These are phyloP conservation scores for Decorospora gaudefroyi DNA, from an alignment of 2,329 filamentous ascomycete species.

Conservation along the genomic window DNA sequence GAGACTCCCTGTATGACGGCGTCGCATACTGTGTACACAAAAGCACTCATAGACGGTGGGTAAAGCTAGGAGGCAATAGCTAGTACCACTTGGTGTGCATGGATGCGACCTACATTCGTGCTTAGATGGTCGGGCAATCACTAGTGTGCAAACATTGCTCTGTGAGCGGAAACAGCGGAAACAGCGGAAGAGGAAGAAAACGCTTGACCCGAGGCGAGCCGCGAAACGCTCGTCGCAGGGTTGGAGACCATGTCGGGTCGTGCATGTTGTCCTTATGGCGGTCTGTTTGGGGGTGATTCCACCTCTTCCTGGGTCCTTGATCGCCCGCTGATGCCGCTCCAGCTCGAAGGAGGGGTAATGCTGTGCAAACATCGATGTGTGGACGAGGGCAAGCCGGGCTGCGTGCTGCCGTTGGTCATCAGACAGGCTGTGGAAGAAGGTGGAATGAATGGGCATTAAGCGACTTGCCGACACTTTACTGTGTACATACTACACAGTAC, in stretches of 20 bases:
- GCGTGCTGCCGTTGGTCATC: constrained; percentile 25
- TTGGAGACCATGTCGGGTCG: constrained; percentile 19
- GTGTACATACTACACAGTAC: too few relatives aligned
- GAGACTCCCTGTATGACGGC: constrained; percentile 10
- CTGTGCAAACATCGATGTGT: constrained; percentile 14
- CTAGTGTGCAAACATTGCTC: constrained; percentile 13
- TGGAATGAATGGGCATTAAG: constrained; percentile 23
- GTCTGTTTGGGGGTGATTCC: constrained; percentile 21
- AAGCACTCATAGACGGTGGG: constrained; percentile 5
- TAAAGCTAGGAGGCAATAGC: constrained; percentile 8
- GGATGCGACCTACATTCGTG: constrained; percentile 14
- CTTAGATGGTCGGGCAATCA: constrained; percentile 19
- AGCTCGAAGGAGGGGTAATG: constrained; percentile 22
- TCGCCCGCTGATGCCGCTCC: constrained; percentile 13
- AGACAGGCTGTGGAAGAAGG: constrained; percentile 16
- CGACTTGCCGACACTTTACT: constrained; percentile 18
- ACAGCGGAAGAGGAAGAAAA: constrained; percentile 16
- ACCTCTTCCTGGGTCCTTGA: constrained; percentile 21
- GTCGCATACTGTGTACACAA: constrained; percentile 6
- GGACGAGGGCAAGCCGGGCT: constrained; percentile 10
- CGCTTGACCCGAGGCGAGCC: too few relatives aligned
- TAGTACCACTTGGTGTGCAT: constrained; percentile 16
- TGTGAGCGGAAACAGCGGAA: constrained; percentile 26
- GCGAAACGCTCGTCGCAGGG: constrained; percentile 25
- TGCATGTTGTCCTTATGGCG: constrained; percentile 21